These are phyloP conservation scores for Mucor plumbeus DNA, from an alignment of 371 early-diverging fungal genomes.

Conservation along the genomic window DNA sequence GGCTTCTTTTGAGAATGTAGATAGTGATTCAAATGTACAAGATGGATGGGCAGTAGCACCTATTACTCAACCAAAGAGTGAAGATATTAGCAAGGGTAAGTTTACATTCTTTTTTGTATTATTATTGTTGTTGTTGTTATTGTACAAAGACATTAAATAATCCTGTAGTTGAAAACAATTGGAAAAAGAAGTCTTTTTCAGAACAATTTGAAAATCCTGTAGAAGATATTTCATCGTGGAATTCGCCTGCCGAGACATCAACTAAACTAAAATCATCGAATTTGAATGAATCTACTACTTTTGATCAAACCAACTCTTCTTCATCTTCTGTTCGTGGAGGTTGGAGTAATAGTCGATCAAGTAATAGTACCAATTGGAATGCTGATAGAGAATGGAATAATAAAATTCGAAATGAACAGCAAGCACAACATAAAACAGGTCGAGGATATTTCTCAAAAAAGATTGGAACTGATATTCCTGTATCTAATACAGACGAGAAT, in stretches of 20 bases:
- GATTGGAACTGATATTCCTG: neutral
- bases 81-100: neutral
- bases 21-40: neutral
- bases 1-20: neutral
- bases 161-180: neutral
- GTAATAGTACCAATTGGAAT: slow-evolving; percentile 7
- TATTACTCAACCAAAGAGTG: neutral
- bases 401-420: neutral
- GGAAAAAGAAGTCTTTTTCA: neutral
- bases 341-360: slow-evolving; percentile 11
- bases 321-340: neutral
- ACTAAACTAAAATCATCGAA: neutral
- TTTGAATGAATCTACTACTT: neutral
- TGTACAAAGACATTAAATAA: neutral
- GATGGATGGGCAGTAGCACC: neutral
- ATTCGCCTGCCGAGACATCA: neutral
- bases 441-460: slow-evolving; percentile 41
- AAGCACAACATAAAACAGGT: slow-evolving; percentile 9
- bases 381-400: neutral
- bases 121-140: too few species aligned
- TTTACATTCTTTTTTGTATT: neutral
- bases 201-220: too few species aligned
- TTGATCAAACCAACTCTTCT: neutral
- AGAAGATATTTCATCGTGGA: neutral
- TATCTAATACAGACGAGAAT: neutral